These are phyloP conservation scores for Chrysosporium queenslandicum DNA, from an alignment of 2,329 filamentous ascomycete genomes.

Conservation along the genomic window DNA sequence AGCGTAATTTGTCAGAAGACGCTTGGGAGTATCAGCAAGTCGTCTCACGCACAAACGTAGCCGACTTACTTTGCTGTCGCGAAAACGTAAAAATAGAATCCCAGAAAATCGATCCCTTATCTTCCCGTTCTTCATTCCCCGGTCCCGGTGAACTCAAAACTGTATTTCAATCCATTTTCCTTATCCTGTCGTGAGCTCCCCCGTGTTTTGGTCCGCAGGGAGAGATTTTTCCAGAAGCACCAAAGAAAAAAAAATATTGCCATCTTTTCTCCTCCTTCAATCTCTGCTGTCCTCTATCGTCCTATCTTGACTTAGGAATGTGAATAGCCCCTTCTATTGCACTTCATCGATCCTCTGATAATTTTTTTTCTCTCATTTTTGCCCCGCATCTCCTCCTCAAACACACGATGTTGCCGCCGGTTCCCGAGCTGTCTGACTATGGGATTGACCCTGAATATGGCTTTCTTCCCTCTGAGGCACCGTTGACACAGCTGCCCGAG, in stretches of 20 bases:
- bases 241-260: background rate
- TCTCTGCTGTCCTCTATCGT: background rate
- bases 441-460: conserved; percentile 57
- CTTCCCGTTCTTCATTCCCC: conserved; percentile 5
- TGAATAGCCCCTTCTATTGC: background rate
- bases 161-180: conserved; percentile 1
- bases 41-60: no score
- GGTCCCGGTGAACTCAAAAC: conserved; percentile 1
- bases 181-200: background rate
- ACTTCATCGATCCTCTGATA: background rate
- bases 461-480: conserved; percentile 74
- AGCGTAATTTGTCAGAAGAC: background rate
- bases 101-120: conserved; percentile 1
- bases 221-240: background rate
- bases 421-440: conserved; percentile 58
- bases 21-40: no score
- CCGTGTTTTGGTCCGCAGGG: background rate
- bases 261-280: background rate
- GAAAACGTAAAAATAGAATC: background rate
- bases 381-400: background rate
- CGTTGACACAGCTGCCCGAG: conserved; percentile 67
- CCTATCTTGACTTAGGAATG: background rate
- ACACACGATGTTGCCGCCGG: conserved; percentile 36
- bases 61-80: background rate
- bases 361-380: background rate